Conservation (phyloP, 1,284 basidiomycete species). For the Rhizopogon hawkerae region DNA sequence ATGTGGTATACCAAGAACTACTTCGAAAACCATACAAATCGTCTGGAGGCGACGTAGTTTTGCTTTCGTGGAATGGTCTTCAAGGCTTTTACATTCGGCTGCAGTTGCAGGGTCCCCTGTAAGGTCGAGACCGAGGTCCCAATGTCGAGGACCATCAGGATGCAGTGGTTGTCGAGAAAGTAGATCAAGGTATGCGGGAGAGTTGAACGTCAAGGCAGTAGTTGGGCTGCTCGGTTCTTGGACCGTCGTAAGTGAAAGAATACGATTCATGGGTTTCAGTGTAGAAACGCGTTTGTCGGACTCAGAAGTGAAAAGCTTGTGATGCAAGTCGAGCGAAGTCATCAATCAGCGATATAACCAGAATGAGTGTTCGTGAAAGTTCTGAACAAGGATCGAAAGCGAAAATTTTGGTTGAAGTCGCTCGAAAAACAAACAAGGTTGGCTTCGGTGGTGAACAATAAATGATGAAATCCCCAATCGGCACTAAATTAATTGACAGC, state of each 20-base stretch:
- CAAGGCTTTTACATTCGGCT: slow-evolving; percentile 33
- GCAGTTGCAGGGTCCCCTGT: slow-evolving; percentile 33
- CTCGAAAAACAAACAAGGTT: slow-evolving; percentile 3
- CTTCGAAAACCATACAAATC: slow-evolving; percentile 32
- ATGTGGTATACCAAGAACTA: slow-evolving; percentile 39
- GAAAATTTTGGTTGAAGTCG: background rate
- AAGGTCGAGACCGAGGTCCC: slow-evolving; percentile 33
- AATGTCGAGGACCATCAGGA: slow-evolving; percentile 29
- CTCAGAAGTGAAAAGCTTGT: slow-evolving; percentile 41
- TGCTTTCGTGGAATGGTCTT: slow-evolving; percentile 30
- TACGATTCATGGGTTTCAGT: slow-evolving; percentile 22
- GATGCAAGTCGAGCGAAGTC: slow-evolving; percentile 51
- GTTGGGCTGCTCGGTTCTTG: slow-evolving; percentile 40
- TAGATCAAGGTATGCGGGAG: slow-evolving; percentile 39
- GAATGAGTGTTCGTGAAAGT: background rate
- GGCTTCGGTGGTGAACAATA: background rate
- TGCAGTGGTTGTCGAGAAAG: slow-evolving; percentile 38
- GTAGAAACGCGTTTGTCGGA: slow-evolving; percentile 22
- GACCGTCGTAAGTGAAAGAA: slow-evolving; percentile 37
- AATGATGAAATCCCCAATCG: background rate
- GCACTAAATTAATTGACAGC: slow-evolving; percentile 3
- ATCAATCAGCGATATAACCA: slow-evolving; percentile 24
- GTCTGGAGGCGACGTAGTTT: slow-evolving; percentile 35
- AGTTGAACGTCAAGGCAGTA: slow-evolving; percentile 36
- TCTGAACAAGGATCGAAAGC: background rate